Evolutionary conservation across 768 basidiomycete genomes (phyloP).

Genomic region (Pulveroboletus sp.): DNA sequence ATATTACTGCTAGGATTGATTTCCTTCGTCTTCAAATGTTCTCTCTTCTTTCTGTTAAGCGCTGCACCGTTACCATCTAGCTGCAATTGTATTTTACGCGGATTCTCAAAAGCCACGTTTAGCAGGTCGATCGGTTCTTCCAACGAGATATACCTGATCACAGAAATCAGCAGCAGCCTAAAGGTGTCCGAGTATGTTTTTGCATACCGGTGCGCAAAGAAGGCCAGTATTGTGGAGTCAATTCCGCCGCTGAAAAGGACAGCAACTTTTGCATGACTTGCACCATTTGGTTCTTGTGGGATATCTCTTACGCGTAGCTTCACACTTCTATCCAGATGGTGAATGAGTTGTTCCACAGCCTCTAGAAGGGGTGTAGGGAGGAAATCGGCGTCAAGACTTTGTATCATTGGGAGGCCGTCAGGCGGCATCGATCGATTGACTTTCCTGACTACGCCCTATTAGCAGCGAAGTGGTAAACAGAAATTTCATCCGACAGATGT

Average conservation of each 20-base stretch:
- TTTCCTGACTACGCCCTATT: conserved; percentile 40
- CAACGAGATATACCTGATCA: conserved; percentile 58
- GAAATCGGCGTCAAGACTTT: conserved; percentile 26
- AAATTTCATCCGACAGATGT: background rate
- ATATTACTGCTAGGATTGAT: background rate
- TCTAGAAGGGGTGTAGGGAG: conserved; percentile 21
- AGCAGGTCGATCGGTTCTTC: conserved; percentile 87
- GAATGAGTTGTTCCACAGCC: conserved; percentile 48
- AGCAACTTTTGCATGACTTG: conserved; percentile 57
- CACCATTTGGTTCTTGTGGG: conserved; percentile 39
- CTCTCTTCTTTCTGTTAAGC: conserved; percentile 42
- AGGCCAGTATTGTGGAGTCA: conserved; percentile 82
- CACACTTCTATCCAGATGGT: conserved; percentile 61
- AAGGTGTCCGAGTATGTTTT: background rate
- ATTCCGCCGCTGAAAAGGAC: conserved; percentile 96
- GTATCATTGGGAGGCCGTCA: conserved; percentile 32
- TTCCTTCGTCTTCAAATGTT: conserved; percentile 15
- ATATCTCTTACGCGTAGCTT: conserved; percentile 64
- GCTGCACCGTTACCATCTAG: conserved; percentile 43
- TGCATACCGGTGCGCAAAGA: conserved; percentile 68
- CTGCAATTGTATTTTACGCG: conserved; percentile 60
- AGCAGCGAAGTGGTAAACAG: background rate
- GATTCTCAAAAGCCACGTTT: conserved; percentile 95
- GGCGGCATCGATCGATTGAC: conserved; percentile 50
- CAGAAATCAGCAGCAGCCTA: background rate